These are phyloP conservation scores for Naematelia aurantialba DNA, from an alignment of 768 basidiomycete species.

Conservation along the genomic window DNA sequence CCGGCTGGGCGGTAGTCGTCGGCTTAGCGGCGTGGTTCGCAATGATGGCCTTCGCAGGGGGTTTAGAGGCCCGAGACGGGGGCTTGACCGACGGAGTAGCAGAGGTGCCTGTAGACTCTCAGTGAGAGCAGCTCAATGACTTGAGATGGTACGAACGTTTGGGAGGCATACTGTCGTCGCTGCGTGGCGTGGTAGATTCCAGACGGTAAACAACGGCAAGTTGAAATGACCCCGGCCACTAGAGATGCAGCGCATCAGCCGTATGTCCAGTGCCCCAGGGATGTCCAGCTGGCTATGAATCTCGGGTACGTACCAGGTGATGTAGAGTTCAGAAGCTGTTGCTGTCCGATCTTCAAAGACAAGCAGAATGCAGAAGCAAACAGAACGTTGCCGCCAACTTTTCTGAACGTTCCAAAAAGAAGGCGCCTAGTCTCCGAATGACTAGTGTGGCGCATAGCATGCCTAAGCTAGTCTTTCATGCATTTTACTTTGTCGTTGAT, in stretches of 20 bases:
- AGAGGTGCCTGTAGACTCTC: not conserved
- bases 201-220: not conserved
- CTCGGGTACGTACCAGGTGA: not conserved
- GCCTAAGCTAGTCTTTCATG: too few relatives aligned
- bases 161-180: not conserved
- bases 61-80: not conserved
- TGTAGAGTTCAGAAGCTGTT: not conserved
- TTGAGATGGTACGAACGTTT: not conserved
- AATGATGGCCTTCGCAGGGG: not conserved
- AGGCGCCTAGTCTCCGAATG: not conserved
- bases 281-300: not conserved
- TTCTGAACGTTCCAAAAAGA: not conserved
- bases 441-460: not conserved
- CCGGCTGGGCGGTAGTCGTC: not conserved
- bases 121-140: not conserved
- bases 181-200: not conserved
- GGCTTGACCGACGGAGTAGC: not conserved
- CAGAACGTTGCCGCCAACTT: not conserved
- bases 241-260: not conserved
- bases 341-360: not conserved
- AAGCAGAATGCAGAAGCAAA: not conserved
- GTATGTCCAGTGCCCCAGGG: not conserved
- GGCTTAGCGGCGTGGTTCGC: not conserved
- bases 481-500: too few relatives aligned
- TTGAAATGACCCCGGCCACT: too few relatives aligned